phyloP scores from a whole-genome alignment of 2,329 filamentous ascomycete species.

The Sporothrix brunneoviolacea region DNA sequence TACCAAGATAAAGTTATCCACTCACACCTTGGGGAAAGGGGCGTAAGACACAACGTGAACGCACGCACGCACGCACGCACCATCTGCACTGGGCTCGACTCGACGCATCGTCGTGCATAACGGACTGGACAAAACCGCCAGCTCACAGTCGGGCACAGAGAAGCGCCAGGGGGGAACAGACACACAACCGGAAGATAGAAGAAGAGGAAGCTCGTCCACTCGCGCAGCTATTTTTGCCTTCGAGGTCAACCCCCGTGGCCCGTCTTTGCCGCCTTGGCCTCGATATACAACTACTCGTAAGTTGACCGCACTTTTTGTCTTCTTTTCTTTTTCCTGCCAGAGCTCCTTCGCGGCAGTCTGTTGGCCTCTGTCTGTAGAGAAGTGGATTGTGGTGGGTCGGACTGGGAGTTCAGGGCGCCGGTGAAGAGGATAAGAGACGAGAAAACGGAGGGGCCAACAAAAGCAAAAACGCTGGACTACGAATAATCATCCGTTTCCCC shows the following conservation, averaged over 20 bases:
- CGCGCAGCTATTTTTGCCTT: no score
- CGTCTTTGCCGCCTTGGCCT: neutral
- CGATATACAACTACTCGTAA: no score
- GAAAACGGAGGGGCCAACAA: neutral
- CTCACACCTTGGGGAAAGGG: conserved; percentile 7
- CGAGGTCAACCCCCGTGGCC: neutral
- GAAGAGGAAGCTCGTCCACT: no score
- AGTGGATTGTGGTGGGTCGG: neutral
- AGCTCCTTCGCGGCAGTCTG: no score
- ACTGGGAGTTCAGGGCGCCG: neutral
- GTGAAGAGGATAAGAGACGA: neutral
- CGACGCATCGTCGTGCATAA: neutral
- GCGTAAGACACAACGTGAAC: neutral
- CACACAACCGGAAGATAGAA: no score
- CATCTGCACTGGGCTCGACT: conserved; percentile 1
- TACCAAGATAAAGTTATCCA: conserved; percentile 7
- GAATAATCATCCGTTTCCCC: neutral
- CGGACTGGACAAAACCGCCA: neutral
- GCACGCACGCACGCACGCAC: neutral
- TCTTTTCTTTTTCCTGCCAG: no score
- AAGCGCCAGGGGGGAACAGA: no score
- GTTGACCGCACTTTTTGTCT: no score
- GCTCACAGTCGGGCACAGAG: neutral
- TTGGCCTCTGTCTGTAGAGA: neutral
- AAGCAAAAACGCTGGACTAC: neutral